A percentile compares a stretch with the other conserved stretches of the same genome.
Conservation (phyloP, 192 early-diverging fungal species). For the Linnemannia zychae region DNA sequence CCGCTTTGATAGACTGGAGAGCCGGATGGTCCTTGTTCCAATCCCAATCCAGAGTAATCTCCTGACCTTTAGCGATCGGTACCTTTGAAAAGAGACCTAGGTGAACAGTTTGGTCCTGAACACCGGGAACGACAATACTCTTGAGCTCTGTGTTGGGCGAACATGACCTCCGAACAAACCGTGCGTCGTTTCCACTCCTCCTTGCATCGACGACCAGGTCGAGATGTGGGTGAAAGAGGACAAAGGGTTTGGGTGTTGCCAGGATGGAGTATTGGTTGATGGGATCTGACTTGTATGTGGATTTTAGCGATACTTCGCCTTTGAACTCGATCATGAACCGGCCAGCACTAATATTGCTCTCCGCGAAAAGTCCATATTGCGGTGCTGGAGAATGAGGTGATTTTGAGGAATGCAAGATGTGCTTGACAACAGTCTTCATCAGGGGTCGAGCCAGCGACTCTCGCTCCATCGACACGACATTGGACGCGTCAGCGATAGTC, state of each 20-base stretch:
- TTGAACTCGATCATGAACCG: slow-evolving; percentile 83
- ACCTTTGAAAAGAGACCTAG: slow-evolving; percentile 76
- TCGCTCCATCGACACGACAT: slow-evolving; percentile 57
- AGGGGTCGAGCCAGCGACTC: slow-evolving; percentile 57
- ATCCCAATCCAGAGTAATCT: slow-evolving; percentile 81
- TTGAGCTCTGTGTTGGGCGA: slow-evolving; percentile 72
- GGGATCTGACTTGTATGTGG: slow-evolving; percentile 73
- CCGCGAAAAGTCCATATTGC: slow-evolving; percentile 75
- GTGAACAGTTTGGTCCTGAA: slow-evolving; percentile 68
- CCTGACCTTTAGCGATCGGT: slow-evolving; percentile 69
- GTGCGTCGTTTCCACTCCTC: slow-evolving; percentile 73
- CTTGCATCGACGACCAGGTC: slow-evolving; percentile 81
- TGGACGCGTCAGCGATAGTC: slow-evolving; percentile 21
- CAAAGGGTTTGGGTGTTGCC: slow-evolving; percentile 72
- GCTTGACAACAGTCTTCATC: slow-evolving; percentile 59
- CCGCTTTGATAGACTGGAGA: slow-evolving; percentile 38
- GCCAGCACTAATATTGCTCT: slow-evolving; percentile 62
- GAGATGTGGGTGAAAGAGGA: slow-evolving; percentile 74
- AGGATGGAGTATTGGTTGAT: slow-evolving; percentile 77
- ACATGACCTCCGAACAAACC: slow-evolving; percentile 78
- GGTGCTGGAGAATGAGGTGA: slow-evolving; percentile 32
- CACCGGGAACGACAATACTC: slow-evolving; percentile 68
- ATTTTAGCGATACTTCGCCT: slow-evolving; percentile 78
- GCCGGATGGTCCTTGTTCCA: slow-evolving; percentile 70
- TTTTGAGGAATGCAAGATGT: slow-evolving; percentile 43